Percentiles rank a stretch among this genome's conserved stretches.
Evolutionary conservation across 768 basidiomycete species (phyloP).

Genomic region (Psilocybe cyanescens): DNA sequence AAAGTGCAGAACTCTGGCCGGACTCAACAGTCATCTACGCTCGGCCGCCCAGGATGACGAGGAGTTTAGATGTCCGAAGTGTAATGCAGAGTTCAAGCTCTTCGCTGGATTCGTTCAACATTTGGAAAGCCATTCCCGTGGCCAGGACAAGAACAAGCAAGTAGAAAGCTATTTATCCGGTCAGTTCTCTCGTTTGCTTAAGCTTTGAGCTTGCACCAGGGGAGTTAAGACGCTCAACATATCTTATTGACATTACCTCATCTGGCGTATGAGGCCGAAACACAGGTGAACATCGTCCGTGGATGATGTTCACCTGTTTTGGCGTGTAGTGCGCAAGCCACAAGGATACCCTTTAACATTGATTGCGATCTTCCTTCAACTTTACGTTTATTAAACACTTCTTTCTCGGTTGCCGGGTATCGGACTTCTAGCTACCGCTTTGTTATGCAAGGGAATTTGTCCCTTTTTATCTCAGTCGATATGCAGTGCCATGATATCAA

Average conservation of each 20-base stretch:
- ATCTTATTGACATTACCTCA: not conserved
- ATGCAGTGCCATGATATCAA: no score
- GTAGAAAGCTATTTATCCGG: slow-evolving; percentile 33
- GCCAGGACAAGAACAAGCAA: slow-evolving; percentile 32
- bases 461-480: no score
- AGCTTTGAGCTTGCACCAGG: not conserved
- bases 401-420: no score
- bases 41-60: slow-evolving; percentile 41
- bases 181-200: slow-evolving; percentile 27
- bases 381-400: no score
- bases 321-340: no score
- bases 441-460: no score
- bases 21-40: slow-evolving; percentile 39
- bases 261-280: slow-evolving; percentile 14
- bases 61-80: slow-evolving; percentile 49
- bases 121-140: slow-evolving; percentile 44
- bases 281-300: slow-evolving; percentile 10
- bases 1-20: slow-evolving; percentile 29
- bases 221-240: not conserved
- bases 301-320: slow-evolving; percentile 8
- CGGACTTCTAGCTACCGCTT: no score
- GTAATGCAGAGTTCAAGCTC: slow-evolving; percentile 35
- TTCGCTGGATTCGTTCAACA: slow-evolving; percentile 48
- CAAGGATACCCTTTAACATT: no score
- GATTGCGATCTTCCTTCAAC: no score